phyloP scores from a whole-genome alignment of 208 protist species.

The Leishmania guyanensis region DNA sequence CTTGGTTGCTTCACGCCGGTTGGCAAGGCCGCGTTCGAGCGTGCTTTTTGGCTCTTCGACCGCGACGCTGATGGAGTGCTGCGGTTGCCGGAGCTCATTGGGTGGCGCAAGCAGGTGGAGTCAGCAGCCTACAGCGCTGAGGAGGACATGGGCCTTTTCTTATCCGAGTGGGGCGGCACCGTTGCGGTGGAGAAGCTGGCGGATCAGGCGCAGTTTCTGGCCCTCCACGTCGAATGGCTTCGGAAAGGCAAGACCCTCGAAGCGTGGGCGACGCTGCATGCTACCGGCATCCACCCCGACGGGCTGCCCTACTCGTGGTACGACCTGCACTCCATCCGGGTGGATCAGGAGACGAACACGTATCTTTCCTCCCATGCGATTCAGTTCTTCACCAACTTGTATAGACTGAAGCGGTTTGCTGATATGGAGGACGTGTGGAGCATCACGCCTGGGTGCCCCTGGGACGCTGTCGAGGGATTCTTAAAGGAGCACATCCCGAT shows the following conservation, averaged over 20 bases:
- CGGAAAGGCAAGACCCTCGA: slow-evolving; percentile 32
- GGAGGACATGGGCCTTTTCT: slow-evolving; percentile 36
- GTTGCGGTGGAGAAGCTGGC: slow-evolving; percentile 25
- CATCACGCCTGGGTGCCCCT: slow-evolving; percentile 86
- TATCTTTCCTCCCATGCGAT: slow-evolving; percentile 82
- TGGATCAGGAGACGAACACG: slow-evolving; percentile 67
- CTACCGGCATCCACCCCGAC: slow-evolving; percentile 58
- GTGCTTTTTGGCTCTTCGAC: slow-evolving; percentile 88
- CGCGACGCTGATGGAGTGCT: slow-evolving; percentile 74
- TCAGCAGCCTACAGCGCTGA: slow-evolving; percentile 37
- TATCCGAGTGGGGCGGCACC: slow-evolving; percentile 25
- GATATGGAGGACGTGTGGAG: slow-evolving; percentile 62
- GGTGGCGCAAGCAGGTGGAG: slow-evolving; percentile 60
- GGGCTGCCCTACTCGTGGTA: slow-evolving; percentile 82
- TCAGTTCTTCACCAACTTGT: slow-evolving; percentile 86
- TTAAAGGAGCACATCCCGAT: slow-evolving; percentile 45
- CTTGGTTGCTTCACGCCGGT: slow-evolving; percentile 51
- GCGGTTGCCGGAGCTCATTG: slow-evolving; percentile 57
- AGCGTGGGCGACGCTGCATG: slow-evolving; percentile 83
- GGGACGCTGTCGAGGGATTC: slow-evolving; percentile 68
- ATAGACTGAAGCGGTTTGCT: slow-evolving; percentile 61
- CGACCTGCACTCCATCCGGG: slow-evolving; percentile 71
- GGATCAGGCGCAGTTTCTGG: slow-evolving; percentile 35
- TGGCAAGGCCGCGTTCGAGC: slow-evolving; percentile 55
- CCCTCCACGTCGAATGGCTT: slow-evolving; percentile 50